These are phyloP conservation scores for Aspergillus melleus DNA, from an alignment of 2,329 filamentous ascomycete genomes.

Conservation along the genomic window DNA sequence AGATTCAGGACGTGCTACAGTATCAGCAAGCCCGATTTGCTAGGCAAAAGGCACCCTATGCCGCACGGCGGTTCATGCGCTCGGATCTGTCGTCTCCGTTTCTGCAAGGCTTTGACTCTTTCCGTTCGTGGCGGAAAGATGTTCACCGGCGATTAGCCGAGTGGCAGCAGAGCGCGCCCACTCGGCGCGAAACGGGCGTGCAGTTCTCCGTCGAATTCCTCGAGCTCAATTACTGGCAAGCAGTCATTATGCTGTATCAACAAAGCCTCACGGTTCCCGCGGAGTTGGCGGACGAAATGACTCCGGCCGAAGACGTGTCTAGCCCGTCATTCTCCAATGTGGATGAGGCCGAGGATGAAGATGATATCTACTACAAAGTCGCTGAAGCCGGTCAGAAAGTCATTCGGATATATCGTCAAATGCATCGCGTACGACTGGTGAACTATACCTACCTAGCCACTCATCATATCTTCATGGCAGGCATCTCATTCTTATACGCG, in stretches of 20 bases:
- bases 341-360: constrained; percentile 68
- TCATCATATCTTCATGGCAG: constrained; percentile 96
- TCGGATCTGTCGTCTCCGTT: constrained; percentile 81
- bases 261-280: constrained; percentile 85
- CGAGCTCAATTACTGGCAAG: constrained; percentile 97
- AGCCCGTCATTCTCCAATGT: constrained; percentile 52
- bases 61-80: constrained; percentile 71
- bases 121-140: constrained; percentile 83
- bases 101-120: constrained; percentile 77
- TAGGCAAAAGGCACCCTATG: constrained; percentile 64
- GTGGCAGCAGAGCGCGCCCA: constrained; percentile 84
- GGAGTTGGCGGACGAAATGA: constrained; percentile 77
- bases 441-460: constrained; percentile 97
- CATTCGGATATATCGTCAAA: constrained; percentile 81
- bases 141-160: constrained; percentile 79
- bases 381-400: constrained; percentile 94
- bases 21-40: constrained; percentile 85
- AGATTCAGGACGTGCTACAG: constrained; percentile 91
- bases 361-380: constrained; percentile 89
- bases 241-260: constrained; percentile 91
- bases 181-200: constrained; percentile 76
- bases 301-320: constrained; percentile 58
- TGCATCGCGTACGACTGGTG: constrained; percentile 83
- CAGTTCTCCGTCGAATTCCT: constrained; percentile 86
- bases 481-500: constrained; percentile 89